Base-by-base conservation (phyloP, 2,329 filamentous ascomycete species). In the Pleurostoma richardsiae region DNA sequence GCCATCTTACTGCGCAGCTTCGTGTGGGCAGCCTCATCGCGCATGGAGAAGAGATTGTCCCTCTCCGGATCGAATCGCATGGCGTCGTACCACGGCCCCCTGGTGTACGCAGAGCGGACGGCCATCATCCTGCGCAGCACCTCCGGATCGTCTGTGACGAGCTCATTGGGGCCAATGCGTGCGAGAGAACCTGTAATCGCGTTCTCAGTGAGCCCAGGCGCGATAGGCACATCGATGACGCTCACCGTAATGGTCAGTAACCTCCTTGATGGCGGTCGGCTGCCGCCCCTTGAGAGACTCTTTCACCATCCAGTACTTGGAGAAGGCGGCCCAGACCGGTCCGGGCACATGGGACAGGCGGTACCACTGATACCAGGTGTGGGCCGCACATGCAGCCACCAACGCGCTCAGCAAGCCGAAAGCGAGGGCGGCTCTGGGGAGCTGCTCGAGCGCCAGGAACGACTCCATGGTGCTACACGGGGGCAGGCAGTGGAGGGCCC, bases 281-380 rank as follows among this genome's bases (percentile, higher is more conserved):
- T 59, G 57, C 3, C 41, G 46, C 10, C 53, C 53, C 6, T 54
- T 56, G 38, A 63, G 49, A 1, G 61, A 60, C 10, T 52, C 41
- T 10, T 44, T 41, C 11, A 63, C 52, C 50, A 65, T 59, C 61
- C 64, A 66, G 27, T 53, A 56, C 40, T 65, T 62, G 46, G 60
- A 65, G 41, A 66, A 54, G 10, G 56, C 56, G 8, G 60, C 62
- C 51, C 58, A 56, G 45, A 61, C 61, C 1, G 65, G 65, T 1
- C 64, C 65, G 0, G 63, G 64, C 27, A 67, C 49, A 44, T 67
- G 61, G 6, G 57, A 62, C 30, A 67, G 55, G 38, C 61, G 61
- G 27, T 45, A 39, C 46, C 46, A 48, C n/a, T 39, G 8, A 36
- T 36, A 36, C n/a, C 8, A 8, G 8, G n/a, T 8, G 33, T 36